A percentile compares a stretch with the other conserved stretches of the same genome.
These are phyloP conservation scores for Pichia phayaonensis DNA, from an alignment of 805 yeast species.

Conservation along the genomic window DNA sequence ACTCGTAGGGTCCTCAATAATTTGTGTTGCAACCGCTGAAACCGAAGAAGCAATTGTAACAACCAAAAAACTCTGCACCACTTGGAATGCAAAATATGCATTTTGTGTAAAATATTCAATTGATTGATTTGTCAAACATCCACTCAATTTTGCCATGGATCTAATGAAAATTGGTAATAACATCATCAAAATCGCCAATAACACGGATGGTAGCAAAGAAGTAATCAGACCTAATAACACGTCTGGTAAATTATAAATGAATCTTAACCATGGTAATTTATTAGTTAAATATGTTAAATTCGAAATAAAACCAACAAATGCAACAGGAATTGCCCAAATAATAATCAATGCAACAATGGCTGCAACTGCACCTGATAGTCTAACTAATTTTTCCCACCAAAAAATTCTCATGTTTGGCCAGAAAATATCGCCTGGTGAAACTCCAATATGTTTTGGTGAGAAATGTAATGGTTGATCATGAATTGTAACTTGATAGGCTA, in stretches of 20 bases:
- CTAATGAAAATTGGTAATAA: conserved; percentile 60
- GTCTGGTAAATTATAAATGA: conserved; percentile 49
- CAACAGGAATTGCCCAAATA: conserved; percentile 73
- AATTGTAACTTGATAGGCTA: conserved; percentile 56
- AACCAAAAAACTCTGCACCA: conserved; percentile 63
- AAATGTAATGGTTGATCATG: conserved; percentile 63
- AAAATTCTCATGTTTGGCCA: conserved; percentile 71
- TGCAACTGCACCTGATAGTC: conserved; percentile 44
- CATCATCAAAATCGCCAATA: conserved; percentile 59
- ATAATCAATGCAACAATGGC: conserved; percentile 49
- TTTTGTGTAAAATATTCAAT: conserved; percentile 61
- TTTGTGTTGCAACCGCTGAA: conserved; percentile 55
- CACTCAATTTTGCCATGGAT: conserved; percentile 52
- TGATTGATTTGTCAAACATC: conserved; percentile 47
- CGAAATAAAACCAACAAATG: conserved; percentile 70
- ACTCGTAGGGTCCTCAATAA: conserved; percentile 48
- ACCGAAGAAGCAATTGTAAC: conserved; percentile 69
- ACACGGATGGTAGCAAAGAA: conserved; percentile 59
- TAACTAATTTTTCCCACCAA: conserved; percentile 69
- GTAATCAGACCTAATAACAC: conserved; percentile 55
- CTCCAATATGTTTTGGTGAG: conserved; percentile 53
- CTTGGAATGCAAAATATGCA: conserved; percentile 61
- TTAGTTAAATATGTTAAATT: conserved; percentile 57
- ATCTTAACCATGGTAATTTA: conserved; percentile 45
- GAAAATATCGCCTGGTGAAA: conserved; percentile 53